Percentiles rank a stretch among this genome's conserved stretches.
Evolutionary conservation across 495 filamentous ascomycete genomes (phyloP).

Genomic region (Ramalina peruviana): DNA sequence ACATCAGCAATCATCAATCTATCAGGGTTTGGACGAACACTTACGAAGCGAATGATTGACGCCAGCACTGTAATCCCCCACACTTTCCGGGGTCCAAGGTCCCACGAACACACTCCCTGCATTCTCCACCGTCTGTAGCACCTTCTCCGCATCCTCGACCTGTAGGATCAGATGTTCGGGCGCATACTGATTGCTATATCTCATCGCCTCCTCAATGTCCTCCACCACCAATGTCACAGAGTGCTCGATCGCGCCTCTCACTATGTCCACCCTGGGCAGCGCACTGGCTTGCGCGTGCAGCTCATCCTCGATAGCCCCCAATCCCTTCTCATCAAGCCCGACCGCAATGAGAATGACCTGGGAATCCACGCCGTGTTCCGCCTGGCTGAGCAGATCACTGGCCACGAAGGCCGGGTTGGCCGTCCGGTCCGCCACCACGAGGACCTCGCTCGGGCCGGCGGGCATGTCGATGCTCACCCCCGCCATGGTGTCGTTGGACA

Average conservation of each 20-base stretch:
- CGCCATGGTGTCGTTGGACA: slow-evolving; percentile 89
- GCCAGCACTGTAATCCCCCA: slow-evolving; percentile 94
- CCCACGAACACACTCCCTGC: slow-evolving; percentile 94
- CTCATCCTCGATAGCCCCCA: slow-evolving; percentile 77
- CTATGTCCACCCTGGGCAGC: slow-evolving; percentile 82
- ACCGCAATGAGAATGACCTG: slow-evolving; percentile 90
- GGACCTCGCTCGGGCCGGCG: slow-evolving; percentile 88
- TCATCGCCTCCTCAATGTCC: slow-evolving; percentile 71
- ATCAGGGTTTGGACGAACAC: slow-evolving; percentile 24
- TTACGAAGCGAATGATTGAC: slow-evolving; percentile 95
- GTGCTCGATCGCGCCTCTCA: slow-evolving; percentile 79
- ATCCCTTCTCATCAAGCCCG: slow-evolving; percentile 53
- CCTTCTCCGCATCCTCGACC: slow-evolving; percentile 53
- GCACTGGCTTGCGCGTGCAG: slow-evolving; percentile 79
- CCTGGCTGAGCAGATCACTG: slow-evolving; percentile 85
- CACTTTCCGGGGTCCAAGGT: slow-evolving; percentile 89
- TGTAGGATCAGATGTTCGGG: slow-evolving; percentile 95
- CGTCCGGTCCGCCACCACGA: slow-evolving; percentile 83
- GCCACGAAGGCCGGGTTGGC: slow-evolving; percentile 93
- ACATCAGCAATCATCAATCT: background rate
- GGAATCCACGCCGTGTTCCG: slow-evolving; percentile 89
- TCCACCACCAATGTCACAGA: slow-evolving; percentile 77
- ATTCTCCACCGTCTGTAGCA: slow-evolving; percentile 72
- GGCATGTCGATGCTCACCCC: slow-evolving; percentile 97
- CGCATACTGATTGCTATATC: slow-evolving; percentile 84